phyloP scores from a whole-genome alignment of 305 asterid genomes.

The Fraxinus baroniana region DNA sequence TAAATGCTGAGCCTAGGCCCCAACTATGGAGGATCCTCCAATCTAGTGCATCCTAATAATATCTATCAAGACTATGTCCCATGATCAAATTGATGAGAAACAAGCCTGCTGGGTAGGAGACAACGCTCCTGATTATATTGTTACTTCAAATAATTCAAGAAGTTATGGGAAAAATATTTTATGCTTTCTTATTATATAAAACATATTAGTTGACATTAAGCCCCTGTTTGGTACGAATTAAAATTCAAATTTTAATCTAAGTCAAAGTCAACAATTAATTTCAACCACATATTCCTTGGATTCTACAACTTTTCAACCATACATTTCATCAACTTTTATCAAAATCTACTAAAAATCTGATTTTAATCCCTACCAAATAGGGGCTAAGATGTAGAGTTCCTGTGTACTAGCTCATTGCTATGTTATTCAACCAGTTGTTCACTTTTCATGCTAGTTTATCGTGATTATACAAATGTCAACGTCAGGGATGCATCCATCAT shows the following conservation, averaged over 20 bases:
- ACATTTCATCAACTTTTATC: neutral
- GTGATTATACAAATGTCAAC: neutral
- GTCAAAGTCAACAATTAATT: neutral
- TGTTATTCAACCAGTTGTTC: conserved; percentile 5
- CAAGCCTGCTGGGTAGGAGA: neutral
- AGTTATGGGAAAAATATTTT: neutral
- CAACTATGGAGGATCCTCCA: neutral
- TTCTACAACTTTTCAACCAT: neutral
- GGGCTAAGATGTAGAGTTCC: neutral
- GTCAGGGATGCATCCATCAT: conserved; percentile 9
- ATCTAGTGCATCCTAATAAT: neutral
- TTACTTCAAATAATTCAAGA: neutral
- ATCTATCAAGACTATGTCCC: neutral
- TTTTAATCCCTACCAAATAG: neutral
- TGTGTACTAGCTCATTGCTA: neutral
- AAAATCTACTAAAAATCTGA: neutral
- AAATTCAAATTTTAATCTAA: neutral
- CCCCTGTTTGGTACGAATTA: neutral
- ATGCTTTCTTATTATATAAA: neutral
- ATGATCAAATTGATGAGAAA: neutral
- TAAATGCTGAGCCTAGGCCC: neutral
- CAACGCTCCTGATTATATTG: neutral
- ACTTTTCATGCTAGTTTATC: neutral
- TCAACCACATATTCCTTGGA: neutral
- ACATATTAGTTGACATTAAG: neutral